Base-by-base conservation (phyloP, 306 rosid species). In the Trichosanthes truncata region DNA sequence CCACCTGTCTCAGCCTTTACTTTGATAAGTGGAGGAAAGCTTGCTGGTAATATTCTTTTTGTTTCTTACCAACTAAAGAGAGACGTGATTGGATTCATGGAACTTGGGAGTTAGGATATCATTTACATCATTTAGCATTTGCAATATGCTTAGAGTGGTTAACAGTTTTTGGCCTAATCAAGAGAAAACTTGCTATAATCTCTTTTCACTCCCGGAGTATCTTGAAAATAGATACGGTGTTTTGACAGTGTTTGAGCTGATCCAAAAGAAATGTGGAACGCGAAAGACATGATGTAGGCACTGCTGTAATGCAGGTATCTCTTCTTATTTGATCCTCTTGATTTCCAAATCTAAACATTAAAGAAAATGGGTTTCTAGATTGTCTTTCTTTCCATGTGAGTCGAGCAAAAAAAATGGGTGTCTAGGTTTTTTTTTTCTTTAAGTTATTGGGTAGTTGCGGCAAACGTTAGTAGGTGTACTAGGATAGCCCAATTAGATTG, bases 1-100 rank as follows among this genome's bases (percentile, higher is more conserved):
- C 91, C 89, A 80, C 98, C 96, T 75, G 98, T 90, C 82, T 94
- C 98, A 48, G 89, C 97, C 74, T 94, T 92, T 83, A 94, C 97
- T 81, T 89, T 90, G 68, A 87, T 92, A 81, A 90, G 94, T 25
- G 98, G 98, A 25, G 98, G 96, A 83, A 90, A 89, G 73, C 92
- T 82, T 85, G 94, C 96, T 68, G 97, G 96, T 84, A 94, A 91
- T 82, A 89, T 67, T 87, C 88, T 94, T 51, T 51, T 51, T 51
- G 59, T 53, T 53, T 53, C 59, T 18, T 53, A 53, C 59, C 59
- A 20, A 53, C 25, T 20, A 53, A 53, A 53, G 59, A 53, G 59
- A 55, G 26, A 20, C 60, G 4, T 55, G 49, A 20, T 55, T 18
- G 59, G 60, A 55, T 55, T n/a, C 60, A 20, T 55, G 26, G 10